Percentiles rank a stretch among this genome's conserved stretches.
These are phyloP conservation scores for Chloranthus sessilifolius DNA, from an alignment of 164 flowering plant species.

Conservation along the genomic window DNA sequence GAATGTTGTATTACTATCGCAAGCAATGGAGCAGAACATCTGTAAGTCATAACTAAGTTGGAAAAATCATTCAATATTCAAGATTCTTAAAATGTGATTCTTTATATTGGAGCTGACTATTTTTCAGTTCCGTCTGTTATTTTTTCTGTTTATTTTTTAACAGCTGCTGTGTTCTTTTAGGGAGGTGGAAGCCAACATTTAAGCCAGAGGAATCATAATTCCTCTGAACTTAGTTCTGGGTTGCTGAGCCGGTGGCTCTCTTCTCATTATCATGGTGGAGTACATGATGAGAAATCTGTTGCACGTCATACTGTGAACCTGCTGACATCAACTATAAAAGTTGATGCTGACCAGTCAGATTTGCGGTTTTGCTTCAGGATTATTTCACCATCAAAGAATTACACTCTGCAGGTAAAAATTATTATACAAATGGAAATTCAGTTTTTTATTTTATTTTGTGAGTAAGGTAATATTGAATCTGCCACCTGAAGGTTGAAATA, in stretches of 20 bases:
- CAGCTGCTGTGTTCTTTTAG: slow-evolving; percentile 25
- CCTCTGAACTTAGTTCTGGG: slow-evolving; percentile 78
- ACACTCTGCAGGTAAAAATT: slow-evolving; percentile 80
- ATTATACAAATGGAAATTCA: too few relatives aligned
- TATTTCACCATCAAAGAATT: slow-evolving; percentile 91
- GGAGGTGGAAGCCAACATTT: slow-evolving; percentile 53
- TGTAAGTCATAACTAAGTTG: slow-evolving; percentile 44
- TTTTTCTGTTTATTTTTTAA: background rate
- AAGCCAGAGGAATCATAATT: slow-evolving; percentile 45
- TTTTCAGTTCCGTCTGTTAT: background rate
- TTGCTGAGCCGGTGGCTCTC: slow-evolving; percentile 92
- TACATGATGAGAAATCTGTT: slow-evolving; percentile 91
- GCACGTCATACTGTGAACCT: slow-evolving; percentile 95
- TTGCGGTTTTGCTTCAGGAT: slow-evolving; percentile 94
- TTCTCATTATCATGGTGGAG: slow-evolving; percentile 87
- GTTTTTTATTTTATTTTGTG: too few relatives aligned
- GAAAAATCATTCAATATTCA: background rate
- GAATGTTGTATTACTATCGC: slow-evolving; percentile 92
- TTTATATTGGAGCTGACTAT: background rate
- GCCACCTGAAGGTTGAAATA: too few relatives aligned
- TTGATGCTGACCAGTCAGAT: slow-evolving; percentile 96
- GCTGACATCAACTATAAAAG: slow-evolving; percentile 94
- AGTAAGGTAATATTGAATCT: too few relatives aligned
- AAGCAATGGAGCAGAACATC: slow-evolving; percentile 60
- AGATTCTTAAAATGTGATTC: background rate